Conservation (phyloP, 2,329 filamentous ascomycete genomes). For the Verticillium klebahnii region DNA sequence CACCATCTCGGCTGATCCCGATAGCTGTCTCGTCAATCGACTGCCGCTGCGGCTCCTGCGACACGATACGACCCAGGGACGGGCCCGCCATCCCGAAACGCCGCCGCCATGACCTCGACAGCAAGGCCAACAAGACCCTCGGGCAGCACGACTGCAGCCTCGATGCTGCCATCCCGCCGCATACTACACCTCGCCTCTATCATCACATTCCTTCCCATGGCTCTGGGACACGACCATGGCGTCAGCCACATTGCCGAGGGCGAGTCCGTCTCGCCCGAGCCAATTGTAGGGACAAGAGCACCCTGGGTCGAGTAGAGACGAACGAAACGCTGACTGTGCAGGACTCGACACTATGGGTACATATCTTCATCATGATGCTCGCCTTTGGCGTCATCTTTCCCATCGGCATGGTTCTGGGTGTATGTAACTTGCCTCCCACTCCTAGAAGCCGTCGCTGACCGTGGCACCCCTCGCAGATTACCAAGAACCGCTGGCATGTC, state of each 20-base stretch:
- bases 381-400: constrained; percentile 92
- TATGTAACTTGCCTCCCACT: constrained; percentile 39
- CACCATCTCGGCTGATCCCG: neutral
- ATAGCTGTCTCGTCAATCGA: neutral
- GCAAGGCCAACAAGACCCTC: neutral
- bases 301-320: neutral
- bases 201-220: constrained; percentile 5
- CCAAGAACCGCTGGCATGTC: constrained; percentile 90
- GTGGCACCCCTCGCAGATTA: constrained; percentile 54
- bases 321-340: constrained; percentile 20
- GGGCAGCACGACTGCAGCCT: neutral
- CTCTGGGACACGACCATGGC: constrained; percentile 41
- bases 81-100: neutral
- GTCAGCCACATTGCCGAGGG: constrained; percentile 61
- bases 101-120: neutral
- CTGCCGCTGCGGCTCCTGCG: neutral
- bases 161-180: neutral
- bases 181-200: neutral
- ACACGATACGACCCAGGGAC: neutral
- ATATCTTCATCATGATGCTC: constrained; percentile 83
- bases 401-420: constrained; percentile 89
- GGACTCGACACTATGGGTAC: constrained; percentile 86
- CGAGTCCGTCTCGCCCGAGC: constrained; percentile 64
- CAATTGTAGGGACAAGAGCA: constrained; percentile 52
- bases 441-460: neutral